Evolutionary conservation across 306 rosid genomes (phyloP).

Genomic region (Dalbergia cultrata): DNA sequence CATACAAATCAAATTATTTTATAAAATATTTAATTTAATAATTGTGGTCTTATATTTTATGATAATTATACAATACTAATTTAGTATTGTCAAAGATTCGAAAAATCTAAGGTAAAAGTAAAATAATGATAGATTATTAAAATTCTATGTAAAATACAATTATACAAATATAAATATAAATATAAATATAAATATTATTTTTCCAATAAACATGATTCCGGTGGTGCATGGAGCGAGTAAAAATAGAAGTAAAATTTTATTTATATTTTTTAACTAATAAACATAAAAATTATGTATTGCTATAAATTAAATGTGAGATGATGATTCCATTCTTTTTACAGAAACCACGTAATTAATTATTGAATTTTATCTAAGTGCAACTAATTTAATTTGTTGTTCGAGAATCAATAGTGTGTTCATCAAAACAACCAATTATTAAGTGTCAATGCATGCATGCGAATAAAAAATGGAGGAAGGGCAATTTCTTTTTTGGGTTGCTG

Average conservation of each 20-base stretch:
- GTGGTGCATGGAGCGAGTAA: background rate
- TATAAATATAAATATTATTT: no score
- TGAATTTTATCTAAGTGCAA: background rate
- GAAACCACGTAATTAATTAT: background rate
- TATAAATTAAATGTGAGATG: background rate
- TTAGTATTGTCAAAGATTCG: background rate
- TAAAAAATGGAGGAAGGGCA: constrained; percentile 6
- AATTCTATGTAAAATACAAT: background rate
- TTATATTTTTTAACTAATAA: background rate
- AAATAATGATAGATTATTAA: background rate
- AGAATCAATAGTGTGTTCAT: background rate
- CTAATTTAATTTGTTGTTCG: background rate
- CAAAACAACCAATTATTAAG: background rate
- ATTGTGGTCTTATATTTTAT: background rate
- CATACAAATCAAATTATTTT: background rate
- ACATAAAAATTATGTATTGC: background rate
- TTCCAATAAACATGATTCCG: background rate
- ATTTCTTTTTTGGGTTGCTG: background rate
- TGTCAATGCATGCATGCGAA: background rate
- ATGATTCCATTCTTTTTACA: background rate
- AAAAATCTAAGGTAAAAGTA: background rate
- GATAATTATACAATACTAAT: background rate
- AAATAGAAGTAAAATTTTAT: background rate
- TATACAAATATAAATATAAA: background rate
- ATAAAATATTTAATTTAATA: background rate